phyloP scores from a whole-genome alignment of 306 rosid species.

The Dalbergia cochinchinensis region DNA sequence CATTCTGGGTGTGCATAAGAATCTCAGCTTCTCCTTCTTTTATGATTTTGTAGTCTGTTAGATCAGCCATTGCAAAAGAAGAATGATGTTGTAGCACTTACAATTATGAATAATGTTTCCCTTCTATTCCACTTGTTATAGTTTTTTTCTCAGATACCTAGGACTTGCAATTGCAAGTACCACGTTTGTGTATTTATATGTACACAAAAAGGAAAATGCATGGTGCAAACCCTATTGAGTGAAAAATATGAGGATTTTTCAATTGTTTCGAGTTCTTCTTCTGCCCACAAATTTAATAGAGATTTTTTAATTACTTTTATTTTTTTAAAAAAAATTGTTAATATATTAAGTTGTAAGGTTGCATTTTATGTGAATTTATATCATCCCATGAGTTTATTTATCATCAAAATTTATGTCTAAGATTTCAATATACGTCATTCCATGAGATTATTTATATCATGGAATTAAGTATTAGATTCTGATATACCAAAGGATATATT shows the following conservation, averaged over 20 bases:
- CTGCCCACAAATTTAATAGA: background rate
- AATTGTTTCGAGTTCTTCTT: background rate
- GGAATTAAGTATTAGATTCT: no score
- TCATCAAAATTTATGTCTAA: background rate
- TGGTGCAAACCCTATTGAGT: background rate
- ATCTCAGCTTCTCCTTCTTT: slow-evolving; percentile 96
- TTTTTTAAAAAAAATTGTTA: background rate
- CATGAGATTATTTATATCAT: background rate
- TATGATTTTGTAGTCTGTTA: slow-evolving; percentile 63
- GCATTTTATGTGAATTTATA: background rate
- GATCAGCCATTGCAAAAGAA: slow-evolving; percentile 60
- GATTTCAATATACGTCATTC: background rate
- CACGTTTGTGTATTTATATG: background rate
- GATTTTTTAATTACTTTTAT: background rate
- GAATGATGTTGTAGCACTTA: background rate
- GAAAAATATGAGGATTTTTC: background rate
- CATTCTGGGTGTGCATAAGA: slow-evolving; percentile 82
- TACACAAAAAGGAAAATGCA: background rate
- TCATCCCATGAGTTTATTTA: background rate
- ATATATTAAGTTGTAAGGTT: background rate
- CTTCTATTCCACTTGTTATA: no score
- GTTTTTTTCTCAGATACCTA: background rate
- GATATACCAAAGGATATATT: no score
- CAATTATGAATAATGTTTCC: background rate
- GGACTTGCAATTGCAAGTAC: background rate